These are phyloP conservation scores for Leccinum boreale DNA, from an alignment of 768 basidiomycete species.

Conservation along the genomic window DNA sequence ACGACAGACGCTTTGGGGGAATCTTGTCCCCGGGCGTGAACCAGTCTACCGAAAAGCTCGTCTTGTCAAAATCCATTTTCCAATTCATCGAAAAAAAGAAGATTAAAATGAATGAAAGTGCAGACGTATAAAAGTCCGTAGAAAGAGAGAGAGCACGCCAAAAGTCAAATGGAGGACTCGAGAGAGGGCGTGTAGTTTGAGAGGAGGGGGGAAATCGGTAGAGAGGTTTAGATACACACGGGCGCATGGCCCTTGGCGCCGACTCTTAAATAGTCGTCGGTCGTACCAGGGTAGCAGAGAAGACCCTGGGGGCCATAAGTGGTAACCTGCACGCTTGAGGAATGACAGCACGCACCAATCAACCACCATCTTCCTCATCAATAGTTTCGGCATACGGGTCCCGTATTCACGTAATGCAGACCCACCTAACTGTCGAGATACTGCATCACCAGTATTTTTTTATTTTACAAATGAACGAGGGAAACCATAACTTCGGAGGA, in stretches of 20 bases:
- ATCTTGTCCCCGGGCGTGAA: slow-evolving; percentile 29
- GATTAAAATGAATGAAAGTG: slow-evolving; percentile 6
- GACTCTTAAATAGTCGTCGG: slow-evolving; percentile 15
- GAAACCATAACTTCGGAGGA: not conserved
- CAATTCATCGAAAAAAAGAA: slow-evolving; percentile 5
- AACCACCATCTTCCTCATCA: slow-evolving; percentile 3
- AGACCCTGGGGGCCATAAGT: slow-evolving; percentile 15
- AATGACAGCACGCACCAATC: slow-evolving; percentile 6
- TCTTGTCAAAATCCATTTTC: slow-evolving; percentile 32
- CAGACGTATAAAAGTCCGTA: slow-evolving; percentile 4
- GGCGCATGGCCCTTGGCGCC: not conserved
- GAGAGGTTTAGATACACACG: slow-evolving; percentile 5
- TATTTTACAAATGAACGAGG: not conserved
- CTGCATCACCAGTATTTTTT: not conserved
- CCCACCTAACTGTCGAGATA: not conserved
- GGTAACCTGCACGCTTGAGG: slow-evolving; percentile 7
- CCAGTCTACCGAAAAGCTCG: slow-evolving; percentile 31
- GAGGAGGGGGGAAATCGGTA: slow-evolving; percentile 4
- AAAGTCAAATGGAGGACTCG: not conserved
- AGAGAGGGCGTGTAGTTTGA: not conserved
- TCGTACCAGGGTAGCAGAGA: slow-evolving; percentile 11
- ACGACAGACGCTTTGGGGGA: slow-evolving; percentile 27
- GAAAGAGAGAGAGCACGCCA: not conserved
- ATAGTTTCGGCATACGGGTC: slow-evolving; percentile 1
- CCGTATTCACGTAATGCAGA: not conserved